These are phyloP conservation scores for Plenodomus tracheiphilus DNA, from an alignment of 2,329 filamentous ascomycete genomes.

Conservation along the genomic window DNA sequence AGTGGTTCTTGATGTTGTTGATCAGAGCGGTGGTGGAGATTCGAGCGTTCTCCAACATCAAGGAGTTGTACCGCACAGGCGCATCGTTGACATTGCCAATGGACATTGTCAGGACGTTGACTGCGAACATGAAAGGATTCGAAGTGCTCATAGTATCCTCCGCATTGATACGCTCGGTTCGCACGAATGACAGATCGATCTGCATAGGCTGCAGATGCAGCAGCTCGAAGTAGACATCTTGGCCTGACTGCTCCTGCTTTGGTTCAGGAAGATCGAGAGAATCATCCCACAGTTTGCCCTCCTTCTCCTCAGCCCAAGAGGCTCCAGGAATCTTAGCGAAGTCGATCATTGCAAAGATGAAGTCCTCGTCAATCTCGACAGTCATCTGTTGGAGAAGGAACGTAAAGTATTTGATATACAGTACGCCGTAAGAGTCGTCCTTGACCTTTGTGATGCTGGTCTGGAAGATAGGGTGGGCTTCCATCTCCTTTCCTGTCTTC, in stretches of 20 bases:
- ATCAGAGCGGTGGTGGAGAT: slow-evolving; percentile 83
- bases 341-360: slow-evolving; percentile 93
- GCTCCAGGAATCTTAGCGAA: slow-evolving; percentile 92
- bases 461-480: slow-evolving; percentile 92
- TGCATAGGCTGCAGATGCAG: slow-evolving; percentile 98
- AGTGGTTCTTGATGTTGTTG: slow-evolving; percentile 88
- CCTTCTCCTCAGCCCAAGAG: slow-evolving; percentile 80
- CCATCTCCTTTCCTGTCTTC: slow-evolving; percentile 94
- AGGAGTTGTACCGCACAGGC: slow-evolving; percentile 86
- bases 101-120: slow-evolving; percentile 98
- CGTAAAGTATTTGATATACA: slow-evolving; percentile 98
- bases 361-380: slow-evolving; percentile 94
- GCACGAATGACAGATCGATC: slow-evolving; percentile 93
- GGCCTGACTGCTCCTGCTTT: slow-evolving; percentile 77
- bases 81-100: slow-evolving; percentile 99
- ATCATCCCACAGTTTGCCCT: slow-evolving; percentile 87
- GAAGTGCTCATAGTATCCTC: slow-evolving; percentile 87
- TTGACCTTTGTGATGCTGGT: slow-evolving; percentile 92
- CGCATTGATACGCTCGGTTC: slow-evolving; percentile 93
- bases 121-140: slow-evolving; percentile 97
- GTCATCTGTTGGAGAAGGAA: slow-evolving; percentile 97
- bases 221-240: slow-evolving; percentile 97
- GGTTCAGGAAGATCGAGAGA: slow-evolving; percentile 90
- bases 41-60: slow-evolving; percentile 93
- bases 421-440: slow-evolving; percentile 94